phyloP scores from a whole-genome alignment of 2,329 filamentous ascomycete species.

The Bipolaris sorokiniana region DNA sequence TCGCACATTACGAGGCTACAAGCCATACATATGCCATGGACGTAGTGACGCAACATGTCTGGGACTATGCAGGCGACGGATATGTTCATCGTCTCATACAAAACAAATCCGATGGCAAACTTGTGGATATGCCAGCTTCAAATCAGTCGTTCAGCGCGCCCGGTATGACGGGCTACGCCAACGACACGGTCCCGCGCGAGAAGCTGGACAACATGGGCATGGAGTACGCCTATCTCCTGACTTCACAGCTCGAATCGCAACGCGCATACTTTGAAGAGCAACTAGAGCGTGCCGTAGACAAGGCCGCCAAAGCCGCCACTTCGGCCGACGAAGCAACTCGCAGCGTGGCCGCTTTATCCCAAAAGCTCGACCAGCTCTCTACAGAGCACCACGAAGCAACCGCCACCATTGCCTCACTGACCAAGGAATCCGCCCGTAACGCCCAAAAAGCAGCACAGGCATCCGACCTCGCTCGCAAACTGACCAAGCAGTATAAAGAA shows the following conservation, averaged over 20 bases:
- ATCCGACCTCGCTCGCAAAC: conserved; percentile 73
- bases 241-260: conserved; percentile 90
- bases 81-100: conserved; percentile 97
- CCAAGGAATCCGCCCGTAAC: conserved; percentile 70
- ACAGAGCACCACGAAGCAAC: conserved; percentile 57
- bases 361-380: conserved; percentile 61
- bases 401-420: conserved; percentile 69
- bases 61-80: conserved; percentile 95
- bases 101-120: conserved; percentile 88
- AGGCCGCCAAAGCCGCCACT: conserved; percentile 75
- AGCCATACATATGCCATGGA: conserved; percentile 92
- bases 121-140: conserved; percentile 80
- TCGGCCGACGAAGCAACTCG: conserved; percentile 67
- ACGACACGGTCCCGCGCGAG: conserved; percentile 74
- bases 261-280: conserved; percentile 93
- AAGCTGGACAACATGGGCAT: conserved; percentile 81
- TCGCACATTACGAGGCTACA: conserved; percentile 89
- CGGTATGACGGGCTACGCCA: conserved; percentile 55
- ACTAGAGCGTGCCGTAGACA: conserved; percentile 85
- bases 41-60: conserved; percentile 90
- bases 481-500: conserved; percentile 79
- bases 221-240: conserved; percentile 93
- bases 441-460: conserved; percentile 69
- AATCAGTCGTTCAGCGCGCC: conserved; percentile 31
- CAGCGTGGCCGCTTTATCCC: conserved; percentile 58